phyloP scores from a whole-genome alignment of 2,329 filamentous ascomycete genomes.

The Alternaria rosae region DNA sequence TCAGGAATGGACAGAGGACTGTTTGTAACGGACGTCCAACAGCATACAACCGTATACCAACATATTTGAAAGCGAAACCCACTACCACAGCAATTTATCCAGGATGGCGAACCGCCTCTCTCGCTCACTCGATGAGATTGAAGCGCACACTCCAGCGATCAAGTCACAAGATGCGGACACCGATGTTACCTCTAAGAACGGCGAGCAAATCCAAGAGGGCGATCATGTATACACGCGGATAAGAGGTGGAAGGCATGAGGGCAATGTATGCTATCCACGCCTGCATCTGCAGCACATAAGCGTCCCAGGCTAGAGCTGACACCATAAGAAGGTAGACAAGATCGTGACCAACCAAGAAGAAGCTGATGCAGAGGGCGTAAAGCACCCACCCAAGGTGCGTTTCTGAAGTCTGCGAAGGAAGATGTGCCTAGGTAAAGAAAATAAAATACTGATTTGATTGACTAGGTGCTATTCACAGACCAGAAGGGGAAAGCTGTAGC shows the following conservation, averaged over 20 bases:
- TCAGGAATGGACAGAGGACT: not conserved
- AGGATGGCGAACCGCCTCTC: conserved; percentile 10
- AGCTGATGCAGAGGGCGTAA: conserved; percentile 48
- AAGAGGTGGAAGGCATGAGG: conserved; percentile 52
- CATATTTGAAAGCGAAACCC: not conserved
- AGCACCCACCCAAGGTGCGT: conserved; percentile 53
- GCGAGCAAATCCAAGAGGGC: conserved; percentile 50
- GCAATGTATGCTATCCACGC: conserved; percentile 33
- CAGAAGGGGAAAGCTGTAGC: conserved; percentile 52
- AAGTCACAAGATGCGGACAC: not conserved
- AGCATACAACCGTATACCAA: not conserved
- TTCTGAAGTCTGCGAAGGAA: not conserved
- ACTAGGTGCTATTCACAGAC: conserved; percentile 50
- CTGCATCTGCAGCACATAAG: not conserved
- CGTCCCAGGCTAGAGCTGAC: not conserved
- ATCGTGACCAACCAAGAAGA: conserved; percentile 48
- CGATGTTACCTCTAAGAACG: conserved; percentile 45
- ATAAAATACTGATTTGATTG: not conserved
- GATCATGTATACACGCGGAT: conserved; percentile 53
- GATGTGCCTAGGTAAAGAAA: not conserved
- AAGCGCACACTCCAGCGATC: conserved; percentile 3
- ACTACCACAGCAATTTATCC: not conserved
- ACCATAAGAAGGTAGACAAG: conserved; percentile 43
- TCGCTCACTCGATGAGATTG: conserved; percentile 8
- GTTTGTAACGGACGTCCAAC: not conserved